A percentile compares a stretch with the other conserved stretches of the same genome.
Conservation (phyloP, 306 rosid species). For the Adenanthera pavonina region DNA sequence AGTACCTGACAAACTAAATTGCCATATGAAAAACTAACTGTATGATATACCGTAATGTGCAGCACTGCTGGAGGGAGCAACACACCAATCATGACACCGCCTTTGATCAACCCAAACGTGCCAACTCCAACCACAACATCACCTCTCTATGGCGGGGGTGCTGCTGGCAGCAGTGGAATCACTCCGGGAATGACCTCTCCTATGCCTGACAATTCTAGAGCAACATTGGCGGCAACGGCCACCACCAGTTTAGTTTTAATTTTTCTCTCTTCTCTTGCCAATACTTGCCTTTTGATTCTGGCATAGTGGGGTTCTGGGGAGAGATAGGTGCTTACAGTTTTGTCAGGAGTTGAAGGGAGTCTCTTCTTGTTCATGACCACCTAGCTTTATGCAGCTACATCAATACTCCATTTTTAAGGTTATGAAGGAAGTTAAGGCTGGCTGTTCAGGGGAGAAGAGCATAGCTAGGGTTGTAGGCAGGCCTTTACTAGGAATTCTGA, state of each 20-base stretch:
- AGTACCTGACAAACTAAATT: neutral
- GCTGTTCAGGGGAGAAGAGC: conserved; percentile 36
- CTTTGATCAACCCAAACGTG: conserved; percentile 49
- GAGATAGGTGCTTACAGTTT: conserved; percentile 66
- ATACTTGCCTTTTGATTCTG: conserved; percentile 32
- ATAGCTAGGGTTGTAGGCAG: conserved; percentile 19
- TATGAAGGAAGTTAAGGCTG: conserved; percentile 39
- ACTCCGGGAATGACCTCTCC: conserved; percentile 59
- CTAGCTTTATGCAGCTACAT: conserved; percentile 30
- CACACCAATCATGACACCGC: conserved; percentile 53
- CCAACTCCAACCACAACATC: conserved; percentile 51
- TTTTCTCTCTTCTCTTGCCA: conserved; percentile 41
- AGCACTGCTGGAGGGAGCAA: conserved; percentile 83
- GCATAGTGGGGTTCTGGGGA: conserved; percentile 36
- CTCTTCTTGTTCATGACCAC: conserved; percentile 44
- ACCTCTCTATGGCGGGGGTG: conserved; percentile 52
- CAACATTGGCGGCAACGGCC: conserved; percentile 34
- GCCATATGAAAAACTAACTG: conserved; percentile 17
- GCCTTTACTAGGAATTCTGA: conserved; percentile 35
- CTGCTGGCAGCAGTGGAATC: neutral
- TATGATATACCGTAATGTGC: conserved; percentile 28
- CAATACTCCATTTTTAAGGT: conserved; percentile 35
- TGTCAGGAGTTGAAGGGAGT: conserved; percentile 60
- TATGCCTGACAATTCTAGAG: conserved; percentile 53
- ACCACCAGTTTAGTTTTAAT: conserved; percentile 26